Base-by-base conservation (phyloP, 495 filamentous ascomycete species). In the Hypomontagnella monticulosa region DNA sequence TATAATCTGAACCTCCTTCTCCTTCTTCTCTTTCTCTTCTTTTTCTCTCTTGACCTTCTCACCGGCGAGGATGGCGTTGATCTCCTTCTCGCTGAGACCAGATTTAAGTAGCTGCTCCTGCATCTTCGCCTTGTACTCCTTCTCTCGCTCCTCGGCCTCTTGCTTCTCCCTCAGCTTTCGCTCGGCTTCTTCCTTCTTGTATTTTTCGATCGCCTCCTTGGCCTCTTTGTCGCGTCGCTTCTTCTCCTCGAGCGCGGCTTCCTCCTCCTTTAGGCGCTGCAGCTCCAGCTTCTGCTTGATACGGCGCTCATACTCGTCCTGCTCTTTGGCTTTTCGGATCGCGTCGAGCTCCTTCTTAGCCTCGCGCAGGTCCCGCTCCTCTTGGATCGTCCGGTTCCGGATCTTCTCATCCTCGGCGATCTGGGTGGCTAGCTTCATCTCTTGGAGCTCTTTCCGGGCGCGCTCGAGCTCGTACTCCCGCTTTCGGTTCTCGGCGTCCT, bases 191-290 rank as follows among this genome's bases (percentile, higher is more conserved):
- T 84, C 79, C 41, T 80, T 76, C 74, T 88, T 86, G 52, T 71
- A 83, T 57, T 78, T 81, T 68, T 85, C 84, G 38, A 86, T 80
- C 58, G 83, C 75, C 27, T 86, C 84, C 34, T 81, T 78, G 36
- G 85, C 85, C 54, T 85, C 84, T 57, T 85, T 78, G 27, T 82
- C 75, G 65, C 83, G 84, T 38, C 81, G 79, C 67, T 80, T 77
- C 62, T 86, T 83, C 57, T 80, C 78, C 46, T 69, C 75, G 30
- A 75, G 71, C 37, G 78, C 74, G 4, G 69, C 70, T 20, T 82
- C 76, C 72, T 90, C 87, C 48, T 83, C 80, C 43, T 83, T 76
- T 52, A 86, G 80, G 67, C 79, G 83, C 74, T 91, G 83, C 10
- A 86, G 79, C 55, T 86, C 77, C 0, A 78, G 78, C 64, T 82